Conservation (phyloP, 805 yeast species). For the Blastobotrys mokoenaii region DNA sequence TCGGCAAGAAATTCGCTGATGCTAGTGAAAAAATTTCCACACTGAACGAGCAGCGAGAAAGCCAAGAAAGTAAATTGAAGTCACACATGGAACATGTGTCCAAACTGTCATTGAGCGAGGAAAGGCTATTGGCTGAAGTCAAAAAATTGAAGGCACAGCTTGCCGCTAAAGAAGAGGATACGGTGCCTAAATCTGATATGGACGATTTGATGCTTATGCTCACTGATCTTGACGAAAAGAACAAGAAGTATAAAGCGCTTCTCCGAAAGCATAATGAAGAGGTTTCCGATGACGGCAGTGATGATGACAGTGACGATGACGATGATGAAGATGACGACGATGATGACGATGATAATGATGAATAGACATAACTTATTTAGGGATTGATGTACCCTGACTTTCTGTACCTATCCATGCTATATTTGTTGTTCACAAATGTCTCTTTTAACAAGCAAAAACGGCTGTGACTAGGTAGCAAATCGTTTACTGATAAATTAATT, state of each 20-base stretch:
- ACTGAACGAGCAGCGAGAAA: not conserved
- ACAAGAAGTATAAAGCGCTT: slow-evolving; percentile 45
- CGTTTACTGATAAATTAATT: no score
- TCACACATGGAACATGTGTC: no score
- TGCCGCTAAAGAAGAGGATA: slow-evolving; percentile 3
- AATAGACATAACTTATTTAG: not conserved
- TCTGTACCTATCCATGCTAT: not conserved
- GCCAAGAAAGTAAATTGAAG: not conserved
- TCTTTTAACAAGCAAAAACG: not conserved
- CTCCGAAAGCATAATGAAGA: slow-evolving; percentile 48
- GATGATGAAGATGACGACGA: slow-evolving; percentile 33
- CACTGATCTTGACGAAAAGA: slow-evolving; percentile 67
- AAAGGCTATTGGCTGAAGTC: not conserved
- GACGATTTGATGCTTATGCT: slow-evolving; percentile 74
- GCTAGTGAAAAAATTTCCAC: not conserved
- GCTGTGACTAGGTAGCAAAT: no score
- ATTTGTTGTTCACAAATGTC: not conserved
- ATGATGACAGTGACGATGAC: slow-evolving; percentile 55
- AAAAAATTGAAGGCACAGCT: not conserved
- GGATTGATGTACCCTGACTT: not conserved
- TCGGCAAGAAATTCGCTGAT: not conserved
- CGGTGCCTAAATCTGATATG: slow-evolving; percentile 44
- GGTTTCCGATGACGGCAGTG: slow-evolving; percentile 65
- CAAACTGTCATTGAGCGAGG: not conserved
- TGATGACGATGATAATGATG: no score